phyloP scores from a whole-genome alignment of 2,329 filamentous ascomycete species.

The Colletotrichum salicis region DNA sequence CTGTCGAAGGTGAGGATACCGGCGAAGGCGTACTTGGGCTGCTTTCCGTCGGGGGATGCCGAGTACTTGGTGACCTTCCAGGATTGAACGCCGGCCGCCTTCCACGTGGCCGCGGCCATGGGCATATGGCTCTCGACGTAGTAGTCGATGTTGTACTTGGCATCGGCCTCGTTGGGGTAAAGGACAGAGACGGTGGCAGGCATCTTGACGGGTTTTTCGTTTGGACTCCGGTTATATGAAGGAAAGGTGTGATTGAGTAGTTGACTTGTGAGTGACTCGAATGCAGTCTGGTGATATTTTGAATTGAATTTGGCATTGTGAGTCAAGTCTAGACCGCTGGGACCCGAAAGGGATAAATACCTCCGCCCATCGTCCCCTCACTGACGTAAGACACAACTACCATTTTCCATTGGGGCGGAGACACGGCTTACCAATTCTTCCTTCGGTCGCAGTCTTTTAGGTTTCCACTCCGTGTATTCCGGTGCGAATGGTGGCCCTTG shows the following conservation, averaged over 20 bases:
- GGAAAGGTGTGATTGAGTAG: too few species aligned
- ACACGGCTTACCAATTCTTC: conserved; percentile 24
- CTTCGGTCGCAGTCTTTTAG: not conserved
- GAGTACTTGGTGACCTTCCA: conserved; percentile 29
- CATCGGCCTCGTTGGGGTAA: conserved; percentile 40
- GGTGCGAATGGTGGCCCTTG: conserved; percentile 7
- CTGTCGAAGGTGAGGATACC: conserved; percentile 22
- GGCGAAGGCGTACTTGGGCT: conserved; percentile 27
- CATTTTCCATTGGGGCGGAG: not conserved
- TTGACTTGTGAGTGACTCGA: not conserved
- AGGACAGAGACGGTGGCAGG: conserved; percentile 26
- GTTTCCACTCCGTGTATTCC: conserved; percentile 16
- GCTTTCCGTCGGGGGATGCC: conserved; percentile 13
- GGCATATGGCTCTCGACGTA: conserved; percentile 34
- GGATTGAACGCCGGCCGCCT: conserved; percentile 11
- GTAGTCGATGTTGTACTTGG: conserved; percentile 36
- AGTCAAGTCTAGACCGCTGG: not conserved
- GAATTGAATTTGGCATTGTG: not conserved
- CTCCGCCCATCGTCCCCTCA: conserved; percentile 9
- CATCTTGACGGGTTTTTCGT: conserved; percentile 6
- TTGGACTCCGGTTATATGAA: not conserved
- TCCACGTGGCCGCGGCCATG: conserved; percentile 20
- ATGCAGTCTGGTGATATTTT: not conserved
- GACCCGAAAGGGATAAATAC: conserved; percentile 11
- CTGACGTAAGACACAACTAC: conserved; percentile 15